phyloP scores from a whole-genome alignment of 805 yeast species.

The Geotrichum ghanense region DNA sequence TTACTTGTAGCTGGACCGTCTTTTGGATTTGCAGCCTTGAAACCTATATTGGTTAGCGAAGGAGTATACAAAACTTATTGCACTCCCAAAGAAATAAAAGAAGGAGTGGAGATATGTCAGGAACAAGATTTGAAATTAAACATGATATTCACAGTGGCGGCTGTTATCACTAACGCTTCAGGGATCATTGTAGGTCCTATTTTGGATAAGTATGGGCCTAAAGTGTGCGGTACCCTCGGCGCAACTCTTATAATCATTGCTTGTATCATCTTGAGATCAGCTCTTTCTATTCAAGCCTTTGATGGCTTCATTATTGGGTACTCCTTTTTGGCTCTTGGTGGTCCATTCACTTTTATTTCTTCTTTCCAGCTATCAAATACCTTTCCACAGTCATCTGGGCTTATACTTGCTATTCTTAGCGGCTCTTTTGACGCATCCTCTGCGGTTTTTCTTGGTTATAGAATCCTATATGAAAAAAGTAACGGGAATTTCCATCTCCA shows the following conservation, averaged over 20 bases:
- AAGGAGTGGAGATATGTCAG: conserved; percentile 33
- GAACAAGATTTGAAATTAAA: conserved; percentile 79
- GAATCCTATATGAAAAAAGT: conserved; percentile 46
- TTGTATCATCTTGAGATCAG: conserved; percentile 35
- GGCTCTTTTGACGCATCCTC: conserved; percentile 91
- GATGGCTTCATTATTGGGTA: conserved; percentile 74
- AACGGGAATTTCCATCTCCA: conserved; percentile 32
- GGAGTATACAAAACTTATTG: conserved; percentile 66
- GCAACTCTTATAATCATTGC: conserved; percentile 48
- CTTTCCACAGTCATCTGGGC: conserved; percentile 73
- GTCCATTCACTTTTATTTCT: conserved; percentile 90
- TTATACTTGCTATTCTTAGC: conserved; percentile 68
- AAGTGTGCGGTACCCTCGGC: conserved; percentile 70
- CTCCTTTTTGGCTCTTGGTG: conserved; percentile 70
- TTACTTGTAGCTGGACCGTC: conserved; percentile 85
- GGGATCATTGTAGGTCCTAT: conserved; percentile 77
- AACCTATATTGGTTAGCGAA: conserved; percentile 67
- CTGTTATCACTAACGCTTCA: conserved; percentile 73
- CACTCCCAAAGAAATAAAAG: conserved; percentile 21
- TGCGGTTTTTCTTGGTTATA: conserved; percentile 70
- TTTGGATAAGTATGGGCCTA: conserved; percentile 72
- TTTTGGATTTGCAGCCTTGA: conserved; percentile 92
- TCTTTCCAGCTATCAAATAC: conserved; percentile 83
- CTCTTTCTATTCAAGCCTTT: conserved; percentile 23
- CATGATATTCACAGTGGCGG: conserved; percentile 73